These are phyloP conservation scores for Filobasidium wieringae DNA, from an alignment of 768 basidiomycete genomes.

Conservation along the genomic window DNA sequence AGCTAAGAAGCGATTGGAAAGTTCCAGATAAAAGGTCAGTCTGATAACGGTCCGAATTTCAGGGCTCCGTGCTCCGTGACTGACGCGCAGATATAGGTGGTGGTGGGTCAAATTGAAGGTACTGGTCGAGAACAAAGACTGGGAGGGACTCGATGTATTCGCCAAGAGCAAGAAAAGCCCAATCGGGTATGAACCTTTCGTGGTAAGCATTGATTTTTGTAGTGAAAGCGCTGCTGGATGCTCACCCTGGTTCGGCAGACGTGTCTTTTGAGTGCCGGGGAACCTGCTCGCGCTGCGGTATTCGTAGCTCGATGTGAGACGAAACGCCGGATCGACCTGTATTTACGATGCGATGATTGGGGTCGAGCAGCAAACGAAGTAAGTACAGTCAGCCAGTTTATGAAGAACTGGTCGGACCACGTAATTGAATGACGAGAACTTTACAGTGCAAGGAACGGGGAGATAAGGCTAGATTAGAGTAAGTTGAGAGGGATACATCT, in stretches of 20 bases:
- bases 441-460: slow-evolving; percentile 66
- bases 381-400: slow-evolving; percentile 7
- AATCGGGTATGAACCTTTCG: slow-evolving; percentile 71
- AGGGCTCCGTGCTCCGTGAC: background rate
- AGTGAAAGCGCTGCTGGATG: background rate
- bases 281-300: slow-evolving; percentile 54
- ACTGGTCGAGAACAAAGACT: slow-evolving; percentile 65
- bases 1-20: slow-evolving; percentile 76
- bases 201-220: slow-evolving; percentile 21
- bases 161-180: slow-evolving; percentile 79
- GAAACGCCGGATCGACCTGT: slow-evolving; percentile 69
- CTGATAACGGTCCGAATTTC: background rate
- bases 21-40: slow-evolving; percentile 84
- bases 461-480: slow-evolving; percentile 77
- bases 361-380: slow-evolving; percentile 63
- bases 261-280: slow-evolving; percentile 23
- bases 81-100: slow-evolving; percentile 59
- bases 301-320: slow-evolving; percentile 80
- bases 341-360: slow-evolving; percentile 85
- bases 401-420: slow-evolving; percentile 20
- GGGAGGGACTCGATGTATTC: slow-evolving; percentile 73
- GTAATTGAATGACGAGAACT: background rate
- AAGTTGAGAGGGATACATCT: slow-evolving; percentile 37
- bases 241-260: slow-evolving; percentile 16
- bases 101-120: slow-evolving; percentile 88